Base-by-base conservation (phyloP, 164 flowering plant species). In the Malania oleifera region DNA sequence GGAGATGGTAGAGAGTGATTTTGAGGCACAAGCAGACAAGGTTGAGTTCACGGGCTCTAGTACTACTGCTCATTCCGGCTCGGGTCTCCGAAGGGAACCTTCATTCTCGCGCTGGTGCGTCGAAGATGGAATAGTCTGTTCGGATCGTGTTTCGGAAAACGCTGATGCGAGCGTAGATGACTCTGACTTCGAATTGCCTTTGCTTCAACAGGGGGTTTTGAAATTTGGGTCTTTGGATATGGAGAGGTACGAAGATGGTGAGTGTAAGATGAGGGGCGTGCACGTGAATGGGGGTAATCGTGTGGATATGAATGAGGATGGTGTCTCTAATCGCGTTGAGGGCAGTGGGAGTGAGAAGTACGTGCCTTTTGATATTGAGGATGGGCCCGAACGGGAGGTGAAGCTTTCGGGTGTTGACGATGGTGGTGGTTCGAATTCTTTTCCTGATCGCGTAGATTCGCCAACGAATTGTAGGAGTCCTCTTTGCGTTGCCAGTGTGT, bases 361-460 rank as follows among this genome's bases (percentile, higher is more conserved):
- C 59, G 73, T 47, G 52, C 82, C 96, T 9, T 83, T 90, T 51
- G 82, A 86, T 61, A 63, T 93, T 54, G 91, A 88, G 53, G 77
- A 66, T 57, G 67, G 61, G 38, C 52, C 73, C 37, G 62, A 34
- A 18, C 63, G 55, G 27, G 78, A 84, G 43, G 27, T 11, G 40
- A 50, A 41, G 18, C 18, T 59, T 53, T 61, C 70, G 5, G 66
- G 59, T 37, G 37, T 7, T 60, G 70, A 52, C 37, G 61, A 17
- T 52, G 75, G 62, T 64, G 72, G 50, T 27, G 8, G 37, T 5
- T 39, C 65, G 26, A 45, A 43, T 56, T 68, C 56, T 18, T 34
- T 29, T n/a, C 62, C 51, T 34, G 57, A 55, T 29, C 64, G 34
- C 31, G 67, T 61, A 37, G 44, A 58, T 24, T 35, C 37, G 12